Evolutionary conservation across 2,329 filamentous ascomycete species (phyloP), one percentile per base, ranked within the genome.

Genomic region (Botryosphaeria dothidea): DNA sequence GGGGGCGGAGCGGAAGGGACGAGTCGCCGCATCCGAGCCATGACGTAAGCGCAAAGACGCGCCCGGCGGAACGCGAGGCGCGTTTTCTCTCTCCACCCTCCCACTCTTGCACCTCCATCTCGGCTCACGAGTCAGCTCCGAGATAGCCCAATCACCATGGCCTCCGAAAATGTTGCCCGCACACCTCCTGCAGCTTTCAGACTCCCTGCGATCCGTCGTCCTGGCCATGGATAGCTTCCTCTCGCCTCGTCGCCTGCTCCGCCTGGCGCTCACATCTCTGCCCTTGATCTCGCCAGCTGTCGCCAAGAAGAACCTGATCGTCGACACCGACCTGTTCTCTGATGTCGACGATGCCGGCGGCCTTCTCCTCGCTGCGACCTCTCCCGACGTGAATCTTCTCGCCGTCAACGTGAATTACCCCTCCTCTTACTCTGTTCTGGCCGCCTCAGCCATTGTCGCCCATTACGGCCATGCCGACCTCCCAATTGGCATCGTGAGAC

Each of bases 291-390:
- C 43, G 1, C 25, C 11, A 8, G 38, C 41, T 11, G 13, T 13
- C 5, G 57, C 57, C 5, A 46, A 48, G 57, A 80, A 78, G 64
- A 79, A 78, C 34, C 70, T 83, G 34, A 79, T 83, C 54, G 74
- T 83, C 25, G 81, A 83, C 69, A 83, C 81, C 0, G 81, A 83
- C 65, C 70, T 83, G 11, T 82, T 80, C 68, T 80, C 78, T 38
- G 81, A 83, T 61, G 80, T 82, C 41, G 81, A 83, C 67, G 80
- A 82, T 63, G 73, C 77, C 2, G 78, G 72, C 25, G 80, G 69
- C 41, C 69, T 83, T 38, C 72, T 83, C 31, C 73, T 83, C 25
- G 78, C 79, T 25, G 72, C 75, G 15, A 79, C 79, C 3, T 74
- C 77, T 1, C 67, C 74, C 1, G 48, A 73, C 6, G 73, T 75